Evolutionary conservation across 2,329 filamentous ascomycete species (phyloP), one percentile per base, ranked within the genome.

Genomic region (Arachnomyces sp.): DNA sequence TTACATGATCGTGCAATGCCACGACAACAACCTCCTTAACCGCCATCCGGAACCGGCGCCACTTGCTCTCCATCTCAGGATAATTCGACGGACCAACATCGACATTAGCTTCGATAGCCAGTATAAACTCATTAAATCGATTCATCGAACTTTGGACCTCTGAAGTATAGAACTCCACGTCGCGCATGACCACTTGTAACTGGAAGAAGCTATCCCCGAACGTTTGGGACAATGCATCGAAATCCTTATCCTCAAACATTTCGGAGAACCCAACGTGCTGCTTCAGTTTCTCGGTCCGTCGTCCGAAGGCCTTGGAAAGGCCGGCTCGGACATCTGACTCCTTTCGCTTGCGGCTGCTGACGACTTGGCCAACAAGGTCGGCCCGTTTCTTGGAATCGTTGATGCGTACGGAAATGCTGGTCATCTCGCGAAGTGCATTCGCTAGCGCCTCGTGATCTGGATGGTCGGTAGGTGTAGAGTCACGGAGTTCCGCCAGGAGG

Each of bases 321-420:
- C 85, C 85, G n/a, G 80, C 77, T 44, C 85, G 81, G 46, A 92
- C 82, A 60, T 95, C 87, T 0, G 86, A 90, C 50, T 95, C 86
- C 56, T 93, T 93, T 49, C 85, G 80, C 60, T 90, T 90, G 42
- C 86, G 75, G 42, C 82, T 74, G 31, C 61, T 75, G 21, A 95
- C 86, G 42, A 93, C 89, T 62, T 93, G 84, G 3, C 87, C 88
- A 16, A 96, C 86, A 34, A 94, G 77, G 61, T 95, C 87, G 44
- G 90, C 88, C 39, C 93, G 89, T 66, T 90, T 93, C 68, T 95
- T 96, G 40, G 88, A 82, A 59, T 93, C 88, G 66, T 98, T 95
- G 61, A 96, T 96, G 33, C 78, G 73, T 30, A 73, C 68, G 21
- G 75, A 75, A 48, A 81, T 74, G 40, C 69, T 72, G 6, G 73